phyloP scores from a whole-genome alignment of 1,284 basidiomycete genomes.

The Rhodotorula sp. region DNA sequence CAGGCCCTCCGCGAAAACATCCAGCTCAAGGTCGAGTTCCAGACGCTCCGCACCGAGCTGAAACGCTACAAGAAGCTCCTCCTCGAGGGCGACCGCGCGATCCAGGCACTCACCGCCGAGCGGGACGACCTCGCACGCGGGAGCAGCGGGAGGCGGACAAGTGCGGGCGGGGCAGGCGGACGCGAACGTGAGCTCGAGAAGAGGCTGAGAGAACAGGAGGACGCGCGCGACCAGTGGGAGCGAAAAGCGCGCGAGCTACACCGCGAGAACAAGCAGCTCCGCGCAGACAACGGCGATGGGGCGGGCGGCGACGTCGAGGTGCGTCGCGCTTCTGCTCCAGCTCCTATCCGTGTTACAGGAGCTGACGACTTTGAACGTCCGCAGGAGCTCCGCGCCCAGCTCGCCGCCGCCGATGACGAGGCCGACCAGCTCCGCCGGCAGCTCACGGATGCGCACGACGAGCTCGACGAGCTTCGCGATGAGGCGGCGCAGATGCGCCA shows the following conservation, averaged over 20 bases:
- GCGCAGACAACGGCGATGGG: slow-evolving; percentile 44
- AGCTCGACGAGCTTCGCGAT: slow-evolving; percentile 60
- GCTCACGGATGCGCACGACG: slow-evolving; percentile 50
- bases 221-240: slow-evolving; percentile 30
- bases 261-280: slow-evolving; percentile 65
- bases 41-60: slow-evolving; percentile 85
- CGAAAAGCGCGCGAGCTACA: slow-evolving; percentile 58
- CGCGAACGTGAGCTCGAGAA: slow-evolving; percentile 23
- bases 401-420: slow-evolving; percentile 18
- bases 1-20: slow-evolving; percentile 90
- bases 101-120: slow-evolving; percentile 68
- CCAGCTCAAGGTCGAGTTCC: slow-evolving; percentile 87
- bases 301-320: slow-evolving; percentile 49
- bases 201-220: slow-evolving; percentile 20
- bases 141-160: slow-evolving; percentile 42
- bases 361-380: slow-evolving; percentile 15
- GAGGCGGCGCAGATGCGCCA: slow-evolving; percentile 64
- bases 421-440: slow-evolving; percentile 38
- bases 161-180: slow-evolving; percentile 8
- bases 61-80: slow-evolving; percentile 89
- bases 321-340: slow-evolving; percentile 6
- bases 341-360: not conserved
- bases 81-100: slow-evolving; percentile 75
- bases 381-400: slow-evolving; percentile 22
- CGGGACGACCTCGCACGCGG: slow-evolving; percentile 48